Base-by-base conservation (phyloP, 331 rosid genomes). In the Saraca asoca region DNA sequence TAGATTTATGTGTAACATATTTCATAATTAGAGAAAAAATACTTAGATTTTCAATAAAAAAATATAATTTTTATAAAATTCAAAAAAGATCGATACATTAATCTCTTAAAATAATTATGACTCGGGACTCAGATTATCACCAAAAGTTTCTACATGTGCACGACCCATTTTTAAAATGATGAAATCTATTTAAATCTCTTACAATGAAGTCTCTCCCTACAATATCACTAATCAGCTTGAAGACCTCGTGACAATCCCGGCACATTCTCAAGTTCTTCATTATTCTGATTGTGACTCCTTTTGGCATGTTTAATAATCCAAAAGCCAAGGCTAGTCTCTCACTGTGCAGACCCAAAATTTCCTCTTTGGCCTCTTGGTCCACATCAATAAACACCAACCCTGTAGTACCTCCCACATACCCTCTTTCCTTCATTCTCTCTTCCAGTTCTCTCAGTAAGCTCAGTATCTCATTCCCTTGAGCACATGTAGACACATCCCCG, bases 211-310 rank as follows among this genome's bases (percentile, higher is more conserved):
- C 92, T 58, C 92, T 85, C 65, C 56, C 82, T 31, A 85, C 87
- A 71, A 87, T 88, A 60, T 85, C 92, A 80, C 96, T 83, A 61
- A 87, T 85, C 48, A 87, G 68, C 87, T 85, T 91, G 81, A 89
- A 89, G 39, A 80, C 85, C 70, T 82, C 91, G 11, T 91, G 96
- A 68, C 95, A 89, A 49, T 82, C 89, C 72, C 77, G 57, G 66
- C 95, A 88, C 95, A 91, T 87, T 74, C 90, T 88, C 83, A 88
- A 72, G 75, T 91, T 87, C 82, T 86, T 91, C 97, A 91, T 86
- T 69, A 88, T 83, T 82, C 95, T 85, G 73, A 88, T 80, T 12
- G 84, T 85, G 45, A 63, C 58, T 68, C 93, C 92, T 75, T 75
- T 79, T 12, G 95, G 81, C n/a, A 81, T 63, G 73, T 81, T 87